These are phyloP conservation scores for Leucocoprinus sp. DNA, from an alignment of 768 basidiomycete genomes.

Conservation along the genomic window DNA sequence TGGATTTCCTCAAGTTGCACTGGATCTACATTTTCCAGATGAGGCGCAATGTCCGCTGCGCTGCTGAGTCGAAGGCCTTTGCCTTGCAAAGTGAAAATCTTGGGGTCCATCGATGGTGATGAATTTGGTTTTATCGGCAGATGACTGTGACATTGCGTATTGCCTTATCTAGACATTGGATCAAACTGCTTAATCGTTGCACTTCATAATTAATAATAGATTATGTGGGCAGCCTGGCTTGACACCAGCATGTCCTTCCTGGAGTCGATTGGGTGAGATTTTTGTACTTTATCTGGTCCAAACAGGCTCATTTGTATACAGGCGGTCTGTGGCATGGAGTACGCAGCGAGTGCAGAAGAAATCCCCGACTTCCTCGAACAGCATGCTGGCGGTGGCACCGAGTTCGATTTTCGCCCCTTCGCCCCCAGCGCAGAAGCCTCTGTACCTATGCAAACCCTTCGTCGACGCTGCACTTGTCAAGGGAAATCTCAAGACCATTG, in stretches of 20 bases:
- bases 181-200: neutral
- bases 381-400: neutral
- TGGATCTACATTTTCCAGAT: slow-evolving; percentile 58
- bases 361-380: slow-evolving; percentile 1
- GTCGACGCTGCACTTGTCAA: slow-evolving; percentile 96
- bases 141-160: neutral
- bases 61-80: slow-evolving; percentile 76
- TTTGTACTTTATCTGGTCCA: neutral
- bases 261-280: slow-evolving; percentile 4
- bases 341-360: slow-evolving; percentile 3
- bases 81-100: slow-evolving; percentile 42
- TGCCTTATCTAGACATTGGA: slow-evolving; percentile 1
- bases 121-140: neutral
- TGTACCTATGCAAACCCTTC: slow-evolving; percentile 93
- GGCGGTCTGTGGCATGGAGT: slow-evolving; percentile 8
- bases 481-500: slow-evolving; percentile 97
- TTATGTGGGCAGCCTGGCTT: neutral
- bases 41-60: slow-evolving; percentile 65
- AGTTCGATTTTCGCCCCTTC: neutral
- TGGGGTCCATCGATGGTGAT: slow-evolving; percentile 15
- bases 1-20: slow-evolving; percentile 76
- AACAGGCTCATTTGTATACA: neutral
- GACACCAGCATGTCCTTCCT: slow-evolving; percentile 7
- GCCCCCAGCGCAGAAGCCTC: slow-evolving; percentile 24
- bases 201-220: neutral